Base-by-base conservation (phyloP, 1,139 yeast genomes). In the Tardiomyces blankii region DNA sequence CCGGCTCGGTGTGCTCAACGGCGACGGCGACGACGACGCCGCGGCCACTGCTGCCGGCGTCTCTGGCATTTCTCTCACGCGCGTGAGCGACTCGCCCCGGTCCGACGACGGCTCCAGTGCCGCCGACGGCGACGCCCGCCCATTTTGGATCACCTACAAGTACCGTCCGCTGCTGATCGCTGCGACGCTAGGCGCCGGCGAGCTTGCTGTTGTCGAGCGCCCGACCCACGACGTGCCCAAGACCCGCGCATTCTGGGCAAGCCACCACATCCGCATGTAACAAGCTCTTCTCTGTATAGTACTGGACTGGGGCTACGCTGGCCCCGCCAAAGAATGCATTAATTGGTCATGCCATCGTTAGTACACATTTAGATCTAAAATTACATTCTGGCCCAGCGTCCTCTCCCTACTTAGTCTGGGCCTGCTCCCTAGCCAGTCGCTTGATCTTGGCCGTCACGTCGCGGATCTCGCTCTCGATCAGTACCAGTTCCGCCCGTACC, bases 81-180 rank as follows among this genome's bases (percentile, higher is more conserved):
- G 16, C 35, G 35, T 1, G 46, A 53, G 55, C 49, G 62, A 60
- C 53, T 52, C 46, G 42, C 51, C 44, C 51, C 54, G 48, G 46
- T 54, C 61, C 23, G 58, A 60, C 18, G 64, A 60, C 11, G 66
- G 66, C 40, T 57, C 59, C 30, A 57, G 55, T 52, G 44, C 44
- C 42, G 28, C 69, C 66, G 48, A 42, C 43, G 19, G 68, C 66
- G 47, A 41, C 16, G 50, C 47, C 30, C 56, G 50, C 28, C 75
- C 85, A 18, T 88, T 82, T 64, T 86, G 89, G 81, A 66, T 83
- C 50, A 81, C 93, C 2, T 75, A 75, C 44, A 85, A 85, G 58
- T 89, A 86, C 63, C 75, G 82, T 55, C 87, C 93, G 18, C 68
- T 89, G 41, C 67, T 89, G 51, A 73, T 68, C 53, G 91, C 81